Evolutionary conservation across 306 rosid species (phyloP).

Genomic region (Sicyos baderoa): DNA sequence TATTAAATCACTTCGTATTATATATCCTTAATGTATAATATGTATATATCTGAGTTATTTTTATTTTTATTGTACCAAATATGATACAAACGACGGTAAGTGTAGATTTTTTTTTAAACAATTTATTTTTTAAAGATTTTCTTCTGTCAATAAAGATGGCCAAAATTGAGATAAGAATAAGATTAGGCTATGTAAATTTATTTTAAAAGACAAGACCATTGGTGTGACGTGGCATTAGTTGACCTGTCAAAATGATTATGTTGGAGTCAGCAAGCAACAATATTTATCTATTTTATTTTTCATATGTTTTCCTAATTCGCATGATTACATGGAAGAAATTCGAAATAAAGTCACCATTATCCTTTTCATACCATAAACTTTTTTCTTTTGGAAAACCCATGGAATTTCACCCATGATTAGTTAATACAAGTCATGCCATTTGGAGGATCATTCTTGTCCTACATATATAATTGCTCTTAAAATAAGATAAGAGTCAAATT

Average conservation of each 20-base stretch:
- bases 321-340: constrained; percentile 1
- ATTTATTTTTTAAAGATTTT: too few relatives aligned
- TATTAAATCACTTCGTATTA: too few relatives aligned
- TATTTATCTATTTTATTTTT: too few relatives aligned
- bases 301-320: neutral
- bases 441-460: neutral
- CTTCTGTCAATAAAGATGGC: neutral
- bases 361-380: neutral
- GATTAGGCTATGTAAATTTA: neutral
- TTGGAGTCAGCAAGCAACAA: constrained; percentile 7
- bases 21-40: too few relatives aligned
- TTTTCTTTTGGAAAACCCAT: neutral
- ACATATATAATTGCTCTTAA: too few relatives aligned
- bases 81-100: too few relatives aligned
- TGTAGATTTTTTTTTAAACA: too few relatives aligned
- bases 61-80: too few relatives aligned
- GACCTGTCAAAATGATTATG: neutral
- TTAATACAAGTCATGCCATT: neutral
- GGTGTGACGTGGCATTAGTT: constrained; percentile 17
- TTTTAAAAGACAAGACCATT: neutral
- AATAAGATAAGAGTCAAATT: too few relatives aligned
- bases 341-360: constrained; percentile 1
- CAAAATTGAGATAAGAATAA: constrained; percentile 1
- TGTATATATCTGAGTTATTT: too few relatives aligned
- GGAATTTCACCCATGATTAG: neutral